A percentile compares a stretch with the other conserved stretches of the same genome.
phyloP scores from a whole-genome alignment of 805 yeast species.

The Kazachstania kunashirensis region DNA sequence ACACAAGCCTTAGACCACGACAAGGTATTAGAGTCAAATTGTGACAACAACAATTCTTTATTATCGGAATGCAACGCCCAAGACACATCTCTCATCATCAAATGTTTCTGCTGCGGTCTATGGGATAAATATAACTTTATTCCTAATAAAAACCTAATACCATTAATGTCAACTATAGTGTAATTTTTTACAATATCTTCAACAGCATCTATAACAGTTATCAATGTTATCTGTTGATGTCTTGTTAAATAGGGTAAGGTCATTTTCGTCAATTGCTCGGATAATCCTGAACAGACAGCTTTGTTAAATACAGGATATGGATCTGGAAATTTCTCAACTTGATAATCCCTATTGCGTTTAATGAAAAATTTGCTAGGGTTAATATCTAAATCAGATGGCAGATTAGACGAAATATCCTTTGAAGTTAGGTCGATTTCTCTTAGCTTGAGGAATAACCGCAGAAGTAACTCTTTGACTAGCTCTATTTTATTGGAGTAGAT shows the following conservation, averaged over 20 bases:
- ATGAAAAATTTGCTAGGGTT: slow-evolving; percentile 22
- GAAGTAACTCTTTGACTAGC: slow-evolving; percentile 48
- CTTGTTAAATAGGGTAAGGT: slow-evolving; percentile 76
- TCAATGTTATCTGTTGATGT: slow-evolving; percentile 81
- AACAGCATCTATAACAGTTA: slow-evolving; percentile 58
- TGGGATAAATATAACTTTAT: slow-evolving; percentile 55
- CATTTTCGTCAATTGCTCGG: slow-evolving; percentile 50
- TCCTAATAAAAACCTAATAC: slow-evolving; percentile 61
- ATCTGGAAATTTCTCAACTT: slow-evolving; percentile 27
- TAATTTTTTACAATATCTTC: slow-evolving; percentile 40
- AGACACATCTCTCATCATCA: slow-evolving; percentile 70
- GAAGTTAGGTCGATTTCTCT: slow-evolving; percentile 43
- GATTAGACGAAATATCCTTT: slow-evolving; percentile 20
- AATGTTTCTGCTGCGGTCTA: slow-evolving; percentile 37
- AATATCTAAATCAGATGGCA: slow-evolving; percentile 28
- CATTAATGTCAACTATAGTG: slow-evolving; percentile 38
- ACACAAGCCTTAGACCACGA: slow-evolving; percentile 53
- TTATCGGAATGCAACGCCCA: slow-evolving; percentile 85
- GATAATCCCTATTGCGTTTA: slow-evolving; percentile 18
- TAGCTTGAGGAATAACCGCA: slow-evolving; percentile 42
- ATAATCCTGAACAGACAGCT: slow-evolving; percentile 38
- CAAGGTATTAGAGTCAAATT: slow-evolving; percentile 32
- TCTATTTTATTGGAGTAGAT: slow-evolving; percentile 51
- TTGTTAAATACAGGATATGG: slow-evolving; percentile 35
- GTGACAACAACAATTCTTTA: slow-evolving; percentile 52